These are phyloP conservation scores for Rhododendron simsii DNA, from an alignment of 148 eudicot genomes.

Conservation along the genomic window DNA sequence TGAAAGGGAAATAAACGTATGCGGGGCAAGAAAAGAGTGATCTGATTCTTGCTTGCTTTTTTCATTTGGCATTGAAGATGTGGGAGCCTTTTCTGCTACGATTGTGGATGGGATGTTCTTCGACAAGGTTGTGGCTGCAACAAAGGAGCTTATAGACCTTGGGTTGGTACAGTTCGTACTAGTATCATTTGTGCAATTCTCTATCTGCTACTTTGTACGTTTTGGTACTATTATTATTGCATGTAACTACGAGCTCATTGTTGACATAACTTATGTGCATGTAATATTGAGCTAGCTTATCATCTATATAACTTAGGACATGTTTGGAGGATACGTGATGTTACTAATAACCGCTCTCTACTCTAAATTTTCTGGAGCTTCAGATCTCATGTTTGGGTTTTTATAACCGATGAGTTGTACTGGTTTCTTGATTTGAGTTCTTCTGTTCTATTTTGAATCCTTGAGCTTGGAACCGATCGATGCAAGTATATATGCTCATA, in stretches of 20 bases:
- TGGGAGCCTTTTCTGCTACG: conserved; percentile 39
- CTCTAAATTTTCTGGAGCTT: not conserved
- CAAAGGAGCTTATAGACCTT: not conserved
- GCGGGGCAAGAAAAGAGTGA: too few species aligned
- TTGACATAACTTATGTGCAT: not conserved
- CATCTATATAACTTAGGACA: not conserved
- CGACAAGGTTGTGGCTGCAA: conserved; percentile 30
- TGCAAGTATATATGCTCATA: not conserved
- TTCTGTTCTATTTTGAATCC: not conserved
- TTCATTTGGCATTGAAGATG: conserved; percentile 23
- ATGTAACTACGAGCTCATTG: not conserved
- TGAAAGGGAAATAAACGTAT: not conserved
- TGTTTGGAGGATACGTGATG: not conserved
- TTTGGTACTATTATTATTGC: not conserved
- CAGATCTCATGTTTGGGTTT: not conserved
- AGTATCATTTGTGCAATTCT: not conserved
- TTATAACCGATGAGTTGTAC: not conserved
- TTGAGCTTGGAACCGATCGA: not conserved
- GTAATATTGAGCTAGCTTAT: not conserved
- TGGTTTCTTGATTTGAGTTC: not conserved
- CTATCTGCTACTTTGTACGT: not conserved
- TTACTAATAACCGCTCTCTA: not conserved
- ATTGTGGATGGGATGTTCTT: conserved; percentile 30
- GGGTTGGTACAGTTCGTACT: conserved; percentile 4
- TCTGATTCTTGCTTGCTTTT: not conserved